These are phyloP conservation scores for Aspergillus baeticus DNA, from an alignment of 495 filamentous ascomycete species.

Conservation along the genomic window DNA sequence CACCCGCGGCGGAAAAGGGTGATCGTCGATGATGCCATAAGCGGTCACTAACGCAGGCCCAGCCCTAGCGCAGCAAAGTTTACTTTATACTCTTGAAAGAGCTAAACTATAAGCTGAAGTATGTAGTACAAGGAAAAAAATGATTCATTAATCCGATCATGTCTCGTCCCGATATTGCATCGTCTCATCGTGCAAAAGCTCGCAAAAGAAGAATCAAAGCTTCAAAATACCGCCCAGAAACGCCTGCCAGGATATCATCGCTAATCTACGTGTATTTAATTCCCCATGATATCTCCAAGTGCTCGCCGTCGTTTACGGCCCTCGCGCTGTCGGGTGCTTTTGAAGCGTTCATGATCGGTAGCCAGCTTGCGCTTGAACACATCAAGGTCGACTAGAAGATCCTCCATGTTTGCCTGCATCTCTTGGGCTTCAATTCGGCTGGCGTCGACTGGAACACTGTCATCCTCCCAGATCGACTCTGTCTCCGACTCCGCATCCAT, in stretches of 20 bases:
- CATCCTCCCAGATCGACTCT: conserved; percentile 43
- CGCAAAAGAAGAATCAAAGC: conserved; percentile 27
- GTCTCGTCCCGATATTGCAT: conserved; percentile 10
- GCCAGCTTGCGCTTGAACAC: conserved; percentile 81
- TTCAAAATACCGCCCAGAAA: conserved; percentile 20
- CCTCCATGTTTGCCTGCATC: conserved; percentile 67
- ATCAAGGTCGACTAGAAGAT: conserved; percentile 71
- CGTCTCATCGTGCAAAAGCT: conserved; percentile 19
- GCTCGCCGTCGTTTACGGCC: conserved; percentile 34
- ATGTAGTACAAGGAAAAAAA: neutral
- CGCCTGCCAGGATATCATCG: conserved; percentile 22
- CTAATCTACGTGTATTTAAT: conserved; percentile 25
- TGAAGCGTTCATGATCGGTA: conserved; percentile 68
- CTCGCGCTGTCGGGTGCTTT: conserved; percentile 23
- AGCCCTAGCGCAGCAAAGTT: conserved; percentile 24
- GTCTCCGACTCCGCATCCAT: conserved; percentile 32
- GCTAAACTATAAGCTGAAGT: neutral
- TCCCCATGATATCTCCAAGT: conserved; percentile 32
- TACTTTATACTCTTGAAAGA: neutral
- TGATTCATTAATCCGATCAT: conserved; percentile 3
- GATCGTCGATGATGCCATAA: conserved; percentile 37
- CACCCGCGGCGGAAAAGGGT: conserved; percentile 28
- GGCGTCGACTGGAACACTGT: conserved; percentile 22
- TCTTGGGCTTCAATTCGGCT: conserved; percentile 49
- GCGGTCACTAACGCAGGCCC: conserved; percentile 8